Conservation (phyloP, 2,329 filamentous ascomycete genomes). For the Colletotrichum simmondsii region DNA sequence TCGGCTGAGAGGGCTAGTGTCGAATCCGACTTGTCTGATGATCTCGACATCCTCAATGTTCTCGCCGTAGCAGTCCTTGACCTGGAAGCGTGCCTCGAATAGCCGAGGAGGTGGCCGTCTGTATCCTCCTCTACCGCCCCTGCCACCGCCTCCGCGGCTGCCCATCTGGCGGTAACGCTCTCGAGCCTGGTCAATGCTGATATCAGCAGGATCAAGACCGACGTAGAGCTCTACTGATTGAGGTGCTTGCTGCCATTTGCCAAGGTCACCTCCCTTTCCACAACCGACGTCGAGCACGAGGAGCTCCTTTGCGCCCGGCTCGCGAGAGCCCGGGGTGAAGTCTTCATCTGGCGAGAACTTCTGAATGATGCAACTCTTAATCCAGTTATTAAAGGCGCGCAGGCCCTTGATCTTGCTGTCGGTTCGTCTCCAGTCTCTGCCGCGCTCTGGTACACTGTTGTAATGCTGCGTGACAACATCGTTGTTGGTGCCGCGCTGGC, state of each 20-base stretch:
- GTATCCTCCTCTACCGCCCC: slow-evolving; percentile 64
- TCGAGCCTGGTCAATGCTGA: slow-evolving; percentile 90
- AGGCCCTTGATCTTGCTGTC: slow-evolving; percentile 96
- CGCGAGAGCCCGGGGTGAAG: slow-evolving; percentile 69
- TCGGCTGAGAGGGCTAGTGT: slow-evolving; percentile 76
- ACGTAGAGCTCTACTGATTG: slow-evolving; percentile 93
- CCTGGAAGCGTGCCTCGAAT: slow-evolving; percentile 88
- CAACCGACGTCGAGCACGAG: slow-evolving; percentile 94
- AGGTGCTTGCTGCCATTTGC: slow-evolving; percentile 96
- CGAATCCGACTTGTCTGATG: slow-evolving; percentile 88
- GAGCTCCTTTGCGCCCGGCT: slow-evolving; percentile 70
- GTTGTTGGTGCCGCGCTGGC: slow-evolving; percentile 71
- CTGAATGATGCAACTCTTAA: slow-evolving; percentile 97
- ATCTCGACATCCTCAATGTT: slow-evolving; percentile 84
- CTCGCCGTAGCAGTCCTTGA: slow-evolving; percentile 93
- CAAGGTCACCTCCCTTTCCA: slow-evolving; percentile 94
- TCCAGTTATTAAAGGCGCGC: slow-evolving; percentile 97
- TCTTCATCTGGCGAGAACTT: slow-evolving; percentile 91
- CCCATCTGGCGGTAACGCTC: slow-evolving; percentile 84
- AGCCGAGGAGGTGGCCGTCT: slow-evolving; percentile 64
- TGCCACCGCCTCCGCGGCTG: slow-evolving; percentile 65
- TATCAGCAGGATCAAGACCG: slow-evolving; percentile 90
- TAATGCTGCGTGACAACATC: slow-evolving; percentile 95
- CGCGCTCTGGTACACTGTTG: slow-evolving; percentile 93
- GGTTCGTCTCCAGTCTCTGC: slow-evolving; percentile 92